Conservation (phyloP, 2,329 filamentous ascomycete species). For the Phaeosphaeria sp. region DNA sequence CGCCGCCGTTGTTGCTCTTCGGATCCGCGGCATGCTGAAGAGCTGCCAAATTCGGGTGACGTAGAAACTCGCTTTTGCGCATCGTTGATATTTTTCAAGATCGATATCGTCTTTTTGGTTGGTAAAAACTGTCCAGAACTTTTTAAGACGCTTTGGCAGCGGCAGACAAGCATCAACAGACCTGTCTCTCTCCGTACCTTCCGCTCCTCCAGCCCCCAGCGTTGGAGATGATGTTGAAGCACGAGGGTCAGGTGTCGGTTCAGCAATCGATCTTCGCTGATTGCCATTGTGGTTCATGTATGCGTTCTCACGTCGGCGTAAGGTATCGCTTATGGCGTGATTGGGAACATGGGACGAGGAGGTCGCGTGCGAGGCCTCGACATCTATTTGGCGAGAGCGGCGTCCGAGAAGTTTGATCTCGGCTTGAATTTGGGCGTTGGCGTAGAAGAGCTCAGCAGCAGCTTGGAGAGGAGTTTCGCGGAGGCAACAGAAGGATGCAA, state of each 20-base stretch:
- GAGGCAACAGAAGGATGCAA: neutral
- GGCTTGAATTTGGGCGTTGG: conserved; percentile 4
- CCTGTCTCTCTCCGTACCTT: neutral
- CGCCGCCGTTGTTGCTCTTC: neutral
- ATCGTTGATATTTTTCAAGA: conserved; percentile 1
- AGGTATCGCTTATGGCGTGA: neutral
- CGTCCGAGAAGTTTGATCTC: conserved; percentile 1
- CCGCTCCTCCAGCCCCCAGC: neutral
- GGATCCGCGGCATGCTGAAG: conserved; percentile 4
- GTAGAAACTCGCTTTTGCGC: conserved; percentile 5
- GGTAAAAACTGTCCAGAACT: neutral
- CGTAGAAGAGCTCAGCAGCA: conserved; percentile 2
- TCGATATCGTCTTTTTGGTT: conserved; percentile 1
- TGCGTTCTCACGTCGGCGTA: neutral
- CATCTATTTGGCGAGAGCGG: neutral
- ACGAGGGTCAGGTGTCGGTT: neutral
- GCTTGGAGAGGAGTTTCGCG: conserved; percentile 4
- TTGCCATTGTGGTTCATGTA: neutral
- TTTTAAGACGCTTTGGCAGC: neutral
- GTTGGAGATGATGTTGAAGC: neutral
- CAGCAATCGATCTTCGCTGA: neutral
- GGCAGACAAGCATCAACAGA: neutral
- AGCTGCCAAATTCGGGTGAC: conserved; percentile 1
- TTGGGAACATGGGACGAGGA: neutral
- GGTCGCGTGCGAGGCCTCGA: neutral